Conservation (phyloP, 169 alveolate species). For the Plasmodium berghei region DNA sequence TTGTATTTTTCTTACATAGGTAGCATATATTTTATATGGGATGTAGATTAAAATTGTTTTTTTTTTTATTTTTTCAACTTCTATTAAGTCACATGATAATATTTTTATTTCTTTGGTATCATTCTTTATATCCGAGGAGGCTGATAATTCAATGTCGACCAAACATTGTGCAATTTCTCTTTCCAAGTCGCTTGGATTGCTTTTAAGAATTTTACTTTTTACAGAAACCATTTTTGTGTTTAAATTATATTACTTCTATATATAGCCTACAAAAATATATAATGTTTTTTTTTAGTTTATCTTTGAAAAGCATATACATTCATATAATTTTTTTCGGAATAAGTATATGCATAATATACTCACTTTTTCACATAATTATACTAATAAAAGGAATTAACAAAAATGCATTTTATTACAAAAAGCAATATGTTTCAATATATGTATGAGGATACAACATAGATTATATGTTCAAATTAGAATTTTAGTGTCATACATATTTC, state of each 20-base stretch:
- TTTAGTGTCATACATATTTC: too few relatives aligned
- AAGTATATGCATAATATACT: too few relatives aligned
- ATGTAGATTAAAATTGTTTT: constrained; percentile 91
- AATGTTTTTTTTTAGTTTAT: constrained; percentile 12
- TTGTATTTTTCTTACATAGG: constrained; percentile 90
- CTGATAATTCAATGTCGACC: constrained; percentile 87
- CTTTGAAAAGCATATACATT: too few relatives aligned
- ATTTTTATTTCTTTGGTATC: constrained; percentile 87
- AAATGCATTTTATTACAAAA: too few relatives aligned
- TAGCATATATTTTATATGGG: constrained; percentile 90
- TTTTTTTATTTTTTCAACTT: constrained; percentile 88
- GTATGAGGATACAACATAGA: too few relatives aligned
- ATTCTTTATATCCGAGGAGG: constrained; percentile 88
- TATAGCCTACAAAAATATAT: constrained; percentile 26
- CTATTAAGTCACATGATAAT: constrained; percentile 89
- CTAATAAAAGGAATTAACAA: too few relatives aligned
- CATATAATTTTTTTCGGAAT: too few relatives aligned
- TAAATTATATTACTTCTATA: constrained; percentile 3
- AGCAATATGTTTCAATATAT: too few relatives aligned
- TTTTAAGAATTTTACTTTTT: constrained; percentile 43
- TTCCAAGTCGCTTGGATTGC: constrained; percentile 85
- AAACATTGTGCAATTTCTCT: constrained; percentile 89
- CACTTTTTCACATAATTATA: too few relatives aligned
- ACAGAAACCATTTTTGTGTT: constrained; percentile 66
- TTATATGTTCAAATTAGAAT: too few relatives aligned